Percentiles rank a stretch among this genome's conserved stretches.
These are phyloP conservation scores for Eimeria necatrix DNA, from an alignment of 169 alveolate genomes.

Conservation along the genomic window DNA sequence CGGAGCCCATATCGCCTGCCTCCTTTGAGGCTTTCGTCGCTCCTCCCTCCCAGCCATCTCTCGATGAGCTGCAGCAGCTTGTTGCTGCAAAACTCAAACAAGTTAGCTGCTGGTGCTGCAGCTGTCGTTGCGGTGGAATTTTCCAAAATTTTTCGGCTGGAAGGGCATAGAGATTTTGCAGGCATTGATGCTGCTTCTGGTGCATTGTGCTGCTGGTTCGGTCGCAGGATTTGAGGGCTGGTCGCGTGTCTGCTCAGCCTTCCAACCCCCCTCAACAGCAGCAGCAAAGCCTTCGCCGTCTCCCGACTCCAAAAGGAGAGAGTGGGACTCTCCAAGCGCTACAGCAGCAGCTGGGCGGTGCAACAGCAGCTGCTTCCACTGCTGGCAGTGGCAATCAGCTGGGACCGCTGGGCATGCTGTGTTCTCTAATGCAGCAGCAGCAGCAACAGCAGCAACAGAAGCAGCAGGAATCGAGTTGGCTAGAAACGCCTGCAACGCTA, in stretches of 20 bases:
- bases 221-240: slow-evolving; percentile 29
- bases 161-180: too few species aligned
- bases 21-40: slow-evolving; percentile 47
- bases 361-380: neutral
- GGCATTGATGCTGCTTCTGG: neutral
- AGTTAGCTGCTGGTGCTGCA: neutral
- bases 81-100: slow-evolving; percentile 37
- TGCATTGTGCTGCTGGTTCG: neutral
- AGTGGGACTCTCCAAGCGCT: neutral
- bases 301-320: neutral
- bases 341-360: slow-evolving; percentile 31
- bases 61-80: slow-evolving; percentile 22
- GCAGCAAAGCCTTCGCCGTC: slow-evolving; percentile 38
- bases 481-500: neutral
- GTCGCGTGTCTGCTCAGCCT: slow-evolving; percentile 41
- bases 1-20: slow-evolving; percentile 29
- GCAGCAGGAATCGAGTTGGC: slow-evolving; percentile 16
- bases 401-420: slow-evolving; percentile 37
- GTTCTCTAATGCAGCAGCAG: slow-evolving; percentile 16
- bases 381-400: slow-evolving; percentile 21
- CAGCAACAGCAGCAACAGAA: slow-evolving; percentile 36
- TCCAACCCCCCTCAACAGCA: neutral
- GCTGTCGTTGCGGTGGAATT: neutral
- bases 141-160: too few species aligned
- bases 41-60: neutral